A percentile compares a stretch with the other conserved stretches of the same genome.
phyloP scores from a whole-genome alignment of 2,329 filamentous ascomycete genomes.

The Salinomyces thailandicus region DNA sequence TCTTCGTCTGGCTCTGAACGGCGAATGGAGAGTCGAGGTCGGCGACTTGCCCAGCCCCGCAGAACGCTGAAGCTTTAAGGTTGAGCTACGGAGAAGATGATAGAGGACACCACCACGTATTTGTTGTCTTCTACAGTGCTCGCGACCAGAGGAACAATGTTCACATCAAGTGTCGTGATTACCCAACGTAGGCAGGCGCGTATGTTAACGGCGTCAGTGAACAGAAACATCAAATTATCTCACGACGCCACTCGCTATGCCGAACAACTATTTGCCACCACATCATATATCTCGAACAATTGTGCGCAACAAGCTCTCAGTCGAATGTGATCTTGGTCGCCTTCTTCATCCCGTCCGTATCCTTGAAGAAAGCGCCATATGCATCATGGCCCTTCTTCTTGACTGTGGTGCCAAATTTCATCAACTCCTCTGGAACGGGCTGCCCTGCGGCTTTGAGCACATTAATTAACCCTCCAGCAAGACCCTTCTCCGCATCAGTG shows the following conservation, averaged over 20 bases:
- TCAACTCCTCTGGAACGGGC: constrained; percentile 73
- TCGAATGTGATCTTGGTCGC: constrained; percentile 92
- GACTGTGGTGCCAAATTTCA: constrained; percentile 95
- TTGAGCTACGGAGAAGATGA: neutral
- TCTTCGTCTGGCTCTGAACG: too few relatives aligned
- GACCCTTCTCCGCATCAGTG: constrained; percentile 85
- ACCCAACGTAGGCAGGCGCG: too few relatives aligned
- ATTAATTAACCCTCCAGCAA: constrained; percentile 87
- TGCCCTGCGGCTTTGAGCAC: constrained; percentile 91
- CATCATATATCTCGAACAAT: too few relatives aligned
- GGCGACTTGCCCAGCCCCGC: neutral
- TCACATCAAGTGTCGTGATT: too few relatives aligned
- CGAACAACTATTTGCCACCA: too few relatives aligned
- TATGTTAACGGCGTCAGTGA: neutral
- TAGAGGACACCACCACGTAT: neutral
- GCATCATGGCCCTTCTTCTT: constrained; percentile 97
- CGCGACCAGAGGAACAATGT: too few relatives aligned
- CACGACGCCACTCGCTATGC: neutral
- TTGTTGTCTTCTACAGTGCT: too few relatives aligned
- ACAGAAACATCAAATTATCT: neutral
- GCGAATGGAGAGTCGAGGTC: neutral
- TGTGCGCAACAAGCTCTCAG: constrained; percentile 10
- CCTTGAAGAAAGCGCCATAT: constrained; percentile 93
- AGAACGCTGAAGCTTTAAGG: neutral
- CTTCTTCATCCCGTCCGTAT: constrained; percentile 71